phyloP scores from a whole-genome alignment of 2,329 filamentous ascomycete species.

The Rhynchosporium graminicola region DNA sequence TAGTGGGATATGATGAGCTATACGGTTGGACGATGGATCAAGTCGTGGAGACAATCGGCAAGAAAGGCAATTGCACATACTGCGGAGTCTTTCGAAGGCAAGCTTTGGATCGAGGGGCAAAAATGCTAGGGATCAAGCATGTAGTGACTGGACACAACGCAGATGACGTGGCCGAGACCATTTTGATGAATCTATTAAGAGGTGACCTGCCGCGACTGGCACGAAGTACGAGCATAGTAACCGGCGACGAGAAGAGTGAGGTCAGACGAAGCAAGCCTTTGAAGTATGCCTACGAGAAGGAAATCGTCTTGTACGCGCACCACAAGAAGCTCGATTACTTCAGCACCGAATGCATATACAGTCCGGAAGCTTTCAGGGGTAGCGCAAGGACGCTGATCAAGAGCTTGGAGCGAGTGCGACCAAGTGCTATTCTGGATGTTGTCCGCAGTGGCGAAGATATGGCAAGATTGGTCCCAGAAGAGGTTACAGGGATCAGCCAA shows the following conservation, averaged over 20 bases:
- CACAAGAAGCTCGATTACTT: slow-evolving; percentile 98
- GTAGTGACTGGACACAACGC: slow-evolving; percentile 98
- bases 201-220: slow-evolving; percentile 87
- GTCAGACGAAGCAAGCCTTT: slow-evolving; percentile 95
- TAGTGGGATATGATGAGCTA: slow-evolving; percentile 88
- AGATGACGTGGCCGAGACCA: slow-evolving; percentile 94
- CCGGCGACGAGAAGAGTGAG: slow-evolving; percentile 72
- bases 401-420: slow-evolving; percentile 87
- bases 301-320: slow-evolving; percentile 96
- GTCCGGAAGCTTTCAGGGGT: slow-evolving; percentile 92
- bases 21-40: slow-evolving; percentile 99
- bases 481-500: slow-evolving; percentile 49
- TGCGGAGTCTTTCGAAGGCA: slow-evolving; percentile 95
- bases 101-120: slow-evolving; percentile 88
- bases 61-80: slow-evolving; percentile 99
- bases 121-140: slow-evolving; percentile 82
- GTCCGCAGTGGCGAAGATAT: slow-evolving; percentile 96
- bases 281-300: slow-evolving; percentile 98
- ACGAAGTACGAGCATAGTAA: slow-evolving; percentile 88
- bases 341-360: slow-evolving; percentile 97
- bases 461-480: slow-evolving; percentile 76
- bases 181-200: slow-evolving; percentile 93
- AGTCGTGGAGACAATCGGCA: slow-evolving; percentile 92
- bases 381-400: slow-evolving; percentile 92
- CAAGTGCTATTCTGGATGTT: slow-evolving; percentile 92